Percentiles rank a stretch among this genome's conserved stretches.
phyloP scores from a whole-genome alignment of 768 basidiomycete species.

The Boletales sp. region DNA sequence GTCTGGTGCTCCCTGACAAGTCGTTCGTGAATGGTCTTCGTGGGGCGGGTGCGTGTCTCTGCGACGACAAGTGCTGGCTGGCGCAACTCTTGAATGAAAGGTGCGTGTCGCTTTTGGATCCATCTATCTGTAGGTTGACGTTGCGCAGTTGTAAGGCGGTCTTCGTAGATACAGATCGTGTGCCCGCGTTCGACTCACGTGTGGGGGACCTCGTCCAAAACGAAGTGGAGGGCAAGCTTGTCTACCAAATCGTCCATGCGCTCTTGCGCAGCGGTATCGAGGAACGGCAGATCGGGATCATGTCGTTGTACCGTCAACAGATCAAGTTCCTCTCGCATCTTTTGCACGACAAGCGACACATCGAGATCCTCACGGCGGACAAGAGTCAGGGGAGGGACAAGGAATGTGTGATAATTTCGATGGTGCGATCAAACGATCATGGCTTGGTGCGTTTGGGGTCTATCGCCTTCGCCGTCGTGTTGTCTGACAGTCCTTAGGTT shows the following conservation, averaged over 20 bases:
- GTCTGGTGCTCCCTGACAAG: slow-evolving; percentile 50
- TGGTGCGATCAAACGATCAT: slow-evolving; percentile 83
- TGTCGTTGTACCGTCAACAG: slow-evolving; percentile 93
- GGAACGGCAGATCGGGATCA: slow-evolving; percentile 75
- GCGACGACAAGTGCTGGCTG: slow-evolving; percentile 64
- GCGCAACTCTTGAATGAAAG: slow-evolving; percentile 56
- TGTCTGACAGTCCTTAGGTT: slow-evolving; percentile 43
- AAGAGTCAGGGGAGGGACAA: slow-evolving; percentile 94
- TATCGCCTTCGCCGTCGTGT: background rate
- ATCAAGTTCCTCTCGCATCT: slow-evolving; percentile 81
- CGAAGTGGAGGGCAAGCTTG: slow-evolving; percentile 67
- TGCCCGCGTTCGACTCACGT: slow-evolving; percentile 77
- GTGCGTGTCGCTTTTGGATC: slow-evolving; percentile 36
- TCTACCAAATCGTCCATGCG: slow-evolving; percentile 64
- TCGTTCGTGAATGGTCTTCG: slow-evolving; percentile 46
- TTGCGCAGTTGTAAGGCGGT: slow-evolving; percentile 70
- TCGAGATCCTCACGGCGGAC: slow-evolving; percentile 92
- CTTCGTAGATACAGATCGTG: slow-evolving; percentile 88
- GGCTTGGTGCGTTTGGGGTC: slow-evolving; percentile 60
- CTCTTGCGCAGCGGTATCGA: slow-evolving; percentile 62
- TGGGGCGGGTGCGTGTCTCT: slow-evolving; percentile 24
- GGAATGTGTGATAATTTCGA: slow-evolving; percentile 88
- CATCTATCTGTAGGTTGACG: background rate
- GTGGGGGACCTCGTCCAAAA: slow-evolving; percentile 92
- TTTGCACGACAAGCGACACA: slow-evolving; percentile 47